Conservation (phyloP, 495 filamentous ascomycete species). For the Penicillium waksmanii region DNA sequence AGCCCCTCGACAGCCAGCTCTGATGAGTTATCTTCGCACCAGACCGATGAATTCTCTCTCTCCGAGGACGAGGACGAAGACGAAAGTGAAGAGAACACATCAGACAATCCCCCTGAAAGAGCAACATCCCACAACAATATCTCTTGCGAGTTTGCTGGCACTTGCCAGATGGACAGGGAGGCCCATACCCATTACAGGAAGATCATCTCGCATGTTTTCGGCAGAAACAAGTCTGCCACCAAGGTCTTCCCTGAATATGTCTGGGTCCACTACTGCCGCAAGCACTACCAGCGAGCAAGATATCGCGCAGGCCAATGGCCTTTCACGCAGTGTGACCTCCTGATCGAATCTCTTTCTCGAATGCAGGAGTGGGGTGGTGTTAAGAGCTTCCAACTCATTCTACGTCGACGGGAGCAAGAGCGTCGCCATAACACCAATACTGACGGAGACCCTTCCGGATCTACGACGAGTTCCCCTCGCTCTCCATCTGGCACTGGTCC, state of each 20-base stretch:
- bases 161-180: constrained; percentile 23
- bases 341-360: constrained; percentile 58
- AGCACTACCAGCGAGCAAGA: constrained; percentile 79
- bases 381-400: constrained; percentile 34
- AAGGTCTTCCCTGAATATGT: constrained; percentile 63
- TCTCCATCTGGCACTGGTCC: background rate
- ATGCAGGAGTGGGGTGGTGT: constrained; percentile 64
- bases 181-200: constrained; percentile 56
- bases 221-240: constrained; percentile 82
- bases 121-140: background rate
- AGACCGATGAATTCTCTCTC: too few relatives aligned
- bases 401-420: constrained; percentile 27
- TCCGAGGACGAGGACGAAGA: background rate
- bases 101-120: too few relatives aligned
- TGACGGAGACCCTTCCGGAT: background rate
- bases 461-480: background rate
- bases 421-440: constrained; percentile 29
- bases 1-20: too few relatives aligned
- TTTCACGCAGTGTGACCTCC: constrained; percentile 60
- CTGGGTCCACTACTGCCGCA: constrained; percentile 77
- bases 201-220: constrained; percentile 81
- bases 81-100: too few relatives aligned
- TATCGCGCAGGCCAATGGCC: constrained; percentile 68
- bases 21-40: too few relatives aligned
- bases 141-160: constrained; percentile 26